Evolutionary conservation across 192 early-diverging fungal genomes (phyloP), one percentile per base, ranked within the genome.

Genomic region (Backusella sp.): DNA sequence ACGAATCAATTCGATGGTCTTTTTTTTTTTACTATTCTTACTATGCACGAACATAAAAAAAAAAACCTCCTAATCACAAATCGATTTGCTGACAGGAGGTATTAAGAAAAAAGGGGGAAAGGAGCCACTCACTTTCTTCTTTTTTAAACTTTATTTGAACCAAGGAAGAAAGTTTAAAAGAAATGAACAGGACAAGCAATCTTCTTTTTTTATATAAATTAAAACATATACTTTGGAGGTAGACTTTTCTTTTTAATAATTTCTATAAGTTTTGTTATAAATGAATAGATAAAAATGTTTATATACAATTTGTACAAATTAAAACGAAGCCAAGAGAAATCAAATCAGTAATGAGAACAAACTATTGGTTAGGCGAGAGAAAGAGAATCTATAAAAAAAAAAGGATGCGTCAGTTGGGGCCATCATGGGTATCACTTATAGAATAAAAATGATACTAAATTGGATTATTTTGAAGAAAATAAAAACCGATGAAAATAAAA

Each of bases 121-220:
- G n/a, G 52, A 21, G n/a, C n/a, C n/a, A 53, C 17, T 53, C n/a
- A 7, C n/a, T 53, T 9, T 53, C n/a, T 23, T 53, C 17, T 53
- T 53, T 56, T 56, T 56, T 9, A 21, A 56, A 21, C 19, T 21
- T 21, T 21, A 23, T 56, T 21, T 56, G 2, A 3, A 26, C 53
- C 7, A 56, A 21, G 53, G 53, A 56, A 56, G n/a, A 56, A 56
- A 56, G 53, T 56, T 56, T 56, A 56, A 56, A 56, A 56, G 42
- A 44, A 44, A 44, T 44, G 42, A 56, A 26, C 8, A n/a, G 8
- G 19, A 21, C 21, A n/a, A 23, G 7, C 9, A 39, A 21, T n/a
- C 7, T 56, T 21, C n/a, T 56, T 21, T 56, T 56, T 21, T 21
- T 56, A 56, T 56, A 56, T 23, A 21, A 21, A 56, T 56, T 56